Evolutionary conservation across 2,329 filamentous ascomycete species (phyloP), one percentile per base, ranked within the genome.

Genomic region (Penicillium palitans): DNA sequence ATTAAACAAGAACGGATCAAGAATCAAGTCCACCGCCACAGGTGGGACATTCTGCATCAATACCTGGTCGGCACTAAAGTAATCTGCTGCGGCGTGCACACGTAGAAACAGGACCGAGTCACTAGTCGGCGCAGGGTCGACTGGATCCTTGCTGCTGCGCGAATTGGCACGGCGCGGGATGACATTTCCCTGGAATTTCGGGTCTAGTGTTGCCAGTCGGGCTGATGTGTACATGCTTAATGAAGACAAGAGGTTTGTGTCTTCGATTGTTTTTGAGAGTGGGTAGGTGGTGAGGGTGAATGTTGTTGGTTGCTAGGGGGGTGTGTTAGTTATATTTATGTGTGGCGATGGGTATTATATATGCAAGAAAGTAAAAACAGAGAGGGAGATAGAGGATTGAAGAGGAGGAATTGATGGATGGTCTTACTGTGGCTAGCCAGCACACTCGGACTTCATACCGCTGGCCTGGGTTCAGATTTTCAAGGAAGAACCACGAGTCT

Each of bases 361-460:
- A 24, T 58, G 48, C 15, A 45, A 50, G 6, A 46, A n/a, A 3
- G 19, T 1, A 19, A 15, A 54, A 17, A 54, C 6, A 33, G 6
- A 35, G 5, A 21, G 25, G 21, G 9, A 15, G 1, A 24, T 25
- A 24, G 19, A 41, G 8, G 21, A 15, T 40, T 27, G 17, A 15
- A 7, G 40, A 2, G 19, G 10, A n/a, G 5, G 41, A 21, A 25
- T 27, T 35, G n/a, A 4, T 13, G 19, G 13, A 6, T 27, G 17
- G 6, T 41, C 90, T 76, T 83, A 96, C 93, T 60, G 89, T 95
- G 41, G 95, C 95, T 60, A 91, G 83, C 93, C 93, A 99, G 78
- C 93, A 98, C 59, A 97, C 82, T 55, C 95, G 87, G 49, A 96
- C 84, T 79, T 99, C 95, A 80, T 98, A 97, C 64, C 92, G 84